Evolutionary conservation across 2,329 filamentous ascomycete genomes (phyloP), one percentile per base, ranked within the genome.

Genomic region (Ophiostoma perfectum): DNA sequence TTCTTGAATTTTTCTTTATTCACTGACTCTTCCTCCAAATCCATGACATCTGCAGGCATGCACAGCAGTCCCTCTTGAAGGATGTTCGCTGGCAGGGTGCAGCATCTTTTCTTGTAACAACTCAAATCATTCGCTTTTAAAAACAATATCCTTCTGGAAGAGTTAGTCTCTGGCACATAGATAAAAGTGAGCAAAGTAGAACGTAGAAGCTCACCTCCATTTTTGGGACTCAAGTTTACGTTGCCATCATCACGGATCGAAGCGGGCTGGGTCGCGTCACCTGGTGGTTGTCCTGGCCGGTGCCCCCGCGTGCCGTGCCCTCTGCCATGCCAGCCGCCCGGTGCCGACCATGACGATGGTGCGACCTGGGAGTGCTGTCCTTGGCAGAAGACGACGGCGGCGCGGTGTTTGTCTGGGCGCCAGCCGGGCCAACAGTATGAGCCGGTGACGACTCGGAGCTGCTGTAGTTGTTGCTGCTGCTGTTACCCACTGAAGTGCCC

Each of bases 221-320:
- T 62, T 68, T 63, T 16, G n/a, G 41, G 68, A 68, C 69, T 69
- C 67, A 67, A 77, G 77, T 82, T 84, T 81, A 86, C 84, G 81
- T 81, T 78, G 82, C 81, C 83, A 81, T 87, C 86, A 84, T 88
- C 80, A 87, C 83, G 80, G 84, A 84, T 81, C 86, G 87, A 81
- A 89, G 86, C 81, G 87, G 87, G 81, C 87, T 89, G 74, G 86
- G 86, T 77, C 82, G 84, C 76, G 81, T 82, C 78, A 84, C 84
- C 79, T 83, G 80, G 75, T 82, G 78, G 73, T 66, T 66, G 74
- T 76, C 78, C 75, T 76, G 78, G 74, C 79, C 78, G 76, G 78
- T 78, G 74, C 79, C 78, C 77, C 79, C 80, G 75, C 75, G 80
- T 76, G 78, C 81, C 76, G 76, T 74, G 74, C 4, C 63, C n/a